phyloP scores from a whole-genome alignment of 2,329 filamentous ascomycete species.

The Leptosphaerulina australis region DNA sequence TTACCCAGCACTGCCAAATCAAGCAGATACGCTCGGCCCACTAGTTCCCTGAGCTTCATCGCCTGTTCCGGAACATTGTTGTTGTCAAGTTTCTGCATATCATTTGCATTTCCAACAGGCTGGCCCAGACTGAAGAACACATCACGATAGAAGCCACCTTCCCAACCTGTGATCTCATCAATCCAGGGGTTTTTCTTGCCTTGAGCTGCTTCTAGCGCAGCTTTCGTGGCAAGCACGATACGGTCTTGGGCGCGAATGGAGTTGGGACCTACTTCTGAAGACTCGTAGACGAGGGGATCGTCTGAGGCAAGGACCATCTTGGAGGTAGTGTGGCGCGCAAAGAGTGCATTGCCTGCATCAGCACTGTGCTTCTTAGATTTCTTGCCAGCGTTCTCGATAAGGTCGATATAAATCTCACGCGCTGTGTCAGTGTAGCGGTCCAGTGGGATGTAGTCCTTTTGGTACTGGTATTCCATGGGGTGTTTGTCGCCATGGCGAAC shows the following conservation, averaged over 20 bases:
- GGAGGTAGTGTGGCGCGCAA: constrained; percentile 40
- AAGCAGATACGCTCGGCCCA: constrained; percentile 81
- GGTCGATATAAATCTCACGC: constrained; percentile 59
- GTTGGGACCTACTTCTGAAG: constrained; percentile 64
- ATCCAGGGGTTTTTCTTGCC: constrained; percentile 60
- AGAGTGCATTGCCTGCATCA: constrained; percentile 20
- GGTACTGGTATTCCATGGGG: constrained; percentile 77
- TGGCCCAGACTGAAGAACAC: constrained; percentile 80
- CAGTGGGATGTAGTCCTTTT: constrained; percentile 77
- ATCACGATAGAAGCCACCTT: constrained; percentile 81
- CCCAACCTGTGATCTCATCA: constrained; percentile 82
- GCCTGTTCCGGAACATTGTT: constrained; percentile 53
- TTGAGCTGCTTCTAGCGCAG: constrained; percentile 50
- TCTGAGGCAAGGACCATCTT: constrained; percentile 75
- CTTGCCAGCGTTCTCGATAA: constrained; percentile 38
- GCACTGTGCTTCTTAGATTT: constrained; percentile 43
- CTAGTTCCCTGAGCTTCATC: constrained; percentile 71
- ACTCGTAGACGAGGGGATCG: constrained; percentile 75
- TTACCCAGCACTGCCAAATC: constrained; percentile 76
- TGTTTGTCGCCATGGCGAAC: constrained; percentile 81
- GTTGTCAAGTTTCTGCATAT: constrained; percentile 28
- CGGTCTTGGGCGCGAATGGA: constrained; percentile 70
- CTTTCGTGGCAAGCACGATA: constrained; percentile 75
- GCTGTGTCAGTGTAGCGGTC: constrained; percentile 69
- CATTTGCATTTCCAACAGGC: constrained; percentile 39